Base-by-base conservation (phyloP, 345 rosid genomes). In the Melastoma malabathricum region DNA sequence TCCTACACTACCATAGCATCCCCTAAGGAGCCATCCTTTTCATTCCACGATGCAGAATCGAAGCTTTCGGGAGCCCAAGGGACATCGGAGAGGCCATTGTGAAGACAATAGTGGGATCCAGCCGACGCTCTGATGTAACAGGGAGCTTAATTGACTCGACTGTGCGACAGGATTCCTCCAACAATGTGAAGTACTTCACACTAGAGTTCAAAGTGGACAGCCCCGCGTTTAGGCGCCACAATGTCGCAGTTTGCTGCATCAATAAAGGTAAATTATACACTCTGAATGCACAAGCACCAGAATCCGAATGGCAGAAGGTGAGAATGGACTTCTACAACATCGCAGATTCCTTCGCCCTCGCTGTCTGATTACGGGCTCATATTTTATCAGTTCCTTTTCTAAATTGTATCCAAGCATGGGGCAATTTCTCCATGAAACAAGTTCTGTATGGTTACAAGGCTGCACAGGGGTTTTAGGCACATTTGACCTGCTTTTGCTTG, bases 11-110 rank as follows among this genome's bases (percentile, higher is more conserved):
- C 10, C 2, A 29, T 8, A 5, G 27, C 12, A 13, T 1, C 60
- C 34, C 23, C 34, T 0, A 27, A 41, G n/a, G 31, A 1, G 48
- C 8, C 9, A 29, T 1, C 38, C 38, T 10, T 29, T 29, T 4
- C 9, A 10, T 29, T 29, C 6, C 6, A 29, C 6, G 38, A n/a
- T 52, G 8, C 53, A 90, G 95, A 47, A 82, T 87, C 5, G 95
- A 84, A 64, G 76, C 89, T 1, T 87, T 87, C 51, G 96, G 96
- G 58, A 89, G 87, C n/a, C 70, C 95, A 0, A 62, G 69, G 54
- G 86, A 92, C 65, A 86, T 84, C 18, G 95, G 98, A 51, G 84
- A 80, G 60, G 75, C 89, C 9, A 66, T 84, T 53, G 77, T 92
- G 52, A 59, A 60, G 62, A 72, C 78, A 1, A 58, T 86, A 45